A percentile compares a stretch with the other conserved stretches of the same genome.
phyloP scores from a whole-genome alignment of 257 asterid species.

The Sherardia arvensis region DNA sequence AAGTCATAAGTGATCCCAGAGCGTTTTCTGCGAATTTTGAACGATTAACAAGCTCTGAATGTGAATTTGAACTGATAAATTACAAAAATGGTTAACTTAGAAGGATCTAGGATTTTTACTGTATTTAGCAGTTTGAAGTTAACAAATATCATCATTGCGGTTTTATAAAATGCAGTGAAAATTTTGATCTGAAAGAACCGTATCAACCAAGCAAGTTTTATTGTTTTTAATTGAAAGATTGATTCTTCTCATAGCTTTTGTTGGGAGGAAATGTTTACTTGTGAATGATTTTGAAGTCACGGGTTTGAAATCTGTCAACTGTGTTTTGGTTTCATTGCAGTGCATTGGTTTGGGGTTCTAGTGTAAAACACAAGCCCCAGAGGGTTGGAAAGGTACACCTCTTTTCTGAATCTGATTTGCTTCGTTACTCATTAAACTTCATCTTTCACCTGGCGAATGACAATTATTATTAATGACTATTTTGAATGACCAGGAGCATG shows the following conservation, averaged over 20 bases:
- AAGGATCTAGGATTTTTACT: too few relatives aligned
- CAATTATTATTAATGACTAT: background rate
- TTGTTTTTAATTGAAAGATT: background rate
- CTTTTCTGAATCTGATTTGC: background rate
- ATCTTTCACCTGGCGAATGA: background rate
- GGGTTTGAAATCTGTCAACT: slow-evolving; percentile 1
- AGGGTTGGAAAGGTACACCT: slow-evolving; percentile 84
- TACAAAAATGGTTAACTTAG: too few relatives aligned
- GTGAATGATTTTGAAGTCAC: background rate
- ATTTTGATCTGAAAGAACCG: too few relatives aligned
- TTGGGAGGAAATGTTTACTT: background rate
- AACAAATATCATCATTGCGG: too few relatives aligned
- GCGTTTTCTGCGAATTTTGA: too few relatives aligned
- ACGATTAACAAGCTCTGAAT: too few relatives aligned
- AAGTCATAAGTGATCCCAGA: too few relatives aligned
- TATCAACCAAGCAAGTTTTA: background rate
- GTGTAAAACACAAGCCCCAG: slow-evolving; percentile 98
- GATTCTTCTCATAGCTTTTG: background rate
- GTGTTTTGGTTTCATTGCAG: slow-evolving; percentile 31
- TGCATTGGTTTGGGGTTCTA: slow-evolving; percentile 98
- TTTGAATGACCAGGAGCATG: slow-evolving; percentile 58
- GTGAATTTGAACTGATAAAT: too few relatives aligned
- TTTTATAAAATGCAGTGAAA: too few relatives aligned
- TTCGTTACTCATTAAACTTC: background rate
- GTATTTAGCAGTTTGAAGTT: too few relatives aligned